phyloP scores from a whole-genome alignment of 768 basidiomycete species.

The Suillus spraguei region DNA sequence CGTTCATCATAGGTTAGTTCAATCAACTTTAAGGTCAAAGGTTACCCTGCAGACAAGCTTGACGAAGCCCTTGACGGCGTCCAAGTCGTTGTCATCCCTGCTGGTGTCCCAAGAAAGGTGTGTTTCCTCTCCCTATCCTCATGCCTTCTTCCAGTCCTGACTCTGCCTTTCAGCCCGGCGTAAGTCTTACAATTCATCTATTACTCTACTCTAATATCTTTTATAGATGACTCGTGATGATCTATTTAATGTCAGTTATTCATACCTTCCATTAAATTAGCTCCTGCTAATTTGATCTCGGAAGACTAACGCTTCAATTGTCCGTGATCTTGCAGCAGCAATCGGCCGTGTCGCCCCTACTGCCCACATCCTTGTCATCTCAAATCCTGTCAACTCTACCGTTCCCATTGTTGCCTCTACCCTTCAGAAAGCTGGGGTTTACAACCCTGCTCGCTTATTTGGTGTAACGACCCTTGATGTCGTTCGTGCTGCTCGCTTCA shows the following conservation, averaged over 20 bases:
- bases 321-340: constrained; percentile 91
- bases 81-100: constrained; percentile 95
- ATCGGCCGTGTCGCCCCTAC: constrained; percentile 84
- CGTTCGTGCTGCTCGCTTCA: constrained; percentile 93
- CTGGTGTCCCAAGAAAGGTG: constrained; percentile 99
- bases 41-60: constrained; percentile 84
- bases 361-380: constrained; percentile 96
- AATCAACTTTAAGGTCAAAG: constrained; percentile 55
- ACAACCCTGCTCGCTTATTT: constrained; percentile 86
- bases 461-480: constrained; percentile 99
- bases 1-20: constrained; percentile 8
- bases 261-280: not conserved
- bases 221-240: constrained; percentile 93
- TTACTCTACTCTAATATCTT: constrained; percentile 28
- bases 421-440: constrained; percentile 90
- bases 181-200: constrained; percentile 46
- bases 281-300: constrained; percentile 5
- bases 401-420: constrained; percentile 96
- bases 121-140: constrained; percentile 18
- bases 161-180: constrained; percentile 65
- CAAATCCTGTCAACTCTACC: constrained; percentile 98
- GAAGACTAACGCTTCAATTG: constrained; percentile 96
- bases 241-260: constrained; percentile 81
- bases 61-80: constrained; percentile 88
- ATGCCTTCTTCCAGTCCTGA: constrained; percentile 22